These are phyloP conservation scores for Rhodotorula sp. DNA, from an alignment of 1,284 basidiomycete genomes.

Conservation along the genomic window DNA sequence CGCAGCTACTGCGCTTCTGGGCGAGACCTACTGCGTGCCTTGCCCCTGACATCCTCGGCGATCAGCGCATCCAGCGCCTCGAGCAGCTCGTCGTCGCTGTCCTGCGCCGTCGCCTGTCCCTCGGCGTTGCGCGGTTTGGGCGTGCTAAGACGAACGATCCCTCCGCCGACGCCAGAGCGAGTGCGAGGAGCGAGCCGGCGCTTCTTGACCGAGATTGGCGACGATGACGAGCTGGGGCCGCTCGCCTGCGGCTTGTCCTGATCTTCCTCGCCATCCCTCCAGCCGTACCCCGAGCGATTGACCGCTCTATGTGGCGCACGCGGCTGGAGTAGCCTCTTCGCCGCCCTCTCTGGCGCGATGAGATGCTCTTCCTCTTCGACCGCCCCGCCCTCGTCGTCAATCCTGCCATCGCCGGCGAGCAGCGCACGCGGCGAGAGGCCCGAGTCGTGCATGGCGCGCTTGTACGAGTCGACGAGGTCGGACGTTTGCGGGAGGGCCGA, in stretches of 20 bases:
- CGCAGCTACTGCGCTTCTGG: too few species aligned
- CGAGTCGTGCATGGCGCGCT: neutral
- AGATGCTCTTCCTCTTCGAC: neutral
- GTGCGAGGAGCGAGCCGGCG: neutral
- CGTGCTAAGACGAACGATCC: neutral
- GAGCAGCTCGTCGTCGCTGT: slow-evolving; percentile 11
- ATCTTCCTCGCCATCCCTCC: neutral
- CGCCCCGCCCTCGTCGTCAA: neutral
- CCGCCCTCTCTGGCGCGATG: neutral
- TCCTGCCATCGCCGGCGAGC: neutral
- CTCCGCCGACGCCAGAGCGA: too few species aligned
- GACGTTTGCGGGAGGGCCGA: neutral
- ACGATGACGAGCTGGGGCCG: neutral
- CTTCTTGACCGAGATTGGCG: neutral
- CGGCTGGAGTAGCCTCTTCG: neutral
- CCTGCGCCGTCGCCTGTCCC: neutral
- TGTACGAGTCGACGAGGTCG: neutral
- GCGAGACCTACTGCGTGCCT: too few species aligned
- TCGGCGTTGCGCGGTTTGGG: too few species aligned
- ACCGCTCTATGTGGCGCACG: neutral
- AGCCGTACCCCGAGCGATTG: neutral
- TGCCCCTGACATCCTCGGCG: neutral
- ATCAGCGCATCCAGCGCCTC: slow-evolving; percentile 4
- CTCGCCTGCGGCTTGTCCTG: neutral
- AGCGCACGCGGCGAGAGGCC: neutral